Conservation (phyloP, 805 yeast species). For the Saccharomyces kudriavzevii region DNA sequence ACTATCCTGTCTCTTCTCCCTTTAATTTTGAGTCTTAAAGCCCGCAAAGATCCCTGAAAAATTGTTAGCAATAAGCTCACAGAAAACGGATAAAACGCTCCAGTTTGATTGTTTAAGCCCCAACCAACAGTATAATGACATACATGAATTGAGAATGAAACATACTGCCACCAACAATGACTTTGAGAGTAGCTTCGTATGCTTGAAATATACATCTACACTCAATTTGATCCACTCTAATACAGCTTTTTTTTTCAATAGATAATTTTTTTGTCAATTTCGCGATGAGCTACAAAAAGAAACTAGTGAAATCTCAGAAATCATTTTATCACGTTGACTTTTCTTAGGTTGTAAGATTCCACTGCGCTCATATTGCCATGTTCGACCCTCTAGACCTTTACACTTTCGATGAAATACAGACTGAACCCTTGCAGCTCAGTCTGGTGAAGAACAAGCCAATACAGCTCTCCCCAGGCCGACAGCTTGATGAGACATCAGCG, state of each 20-base stretch:
- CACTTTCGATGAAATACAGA: constrained; percentile 14
- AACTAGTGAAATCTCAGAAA: neutral
- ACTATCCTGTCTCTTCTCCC: neutral
- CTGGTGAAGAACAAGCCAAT: neutral
- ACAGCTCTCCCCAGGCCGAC: neutral
- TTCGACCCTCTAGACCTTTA: constrained; percentile 34
- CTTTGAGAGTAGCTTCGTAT: neutral
- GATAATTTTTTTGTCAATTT: neutral
- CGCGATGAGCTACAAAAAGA: constrained; percentile 1
- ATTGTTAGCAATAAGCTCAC: neutral
- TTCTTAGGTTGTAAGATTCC: neutral
- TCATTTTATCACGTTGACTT: neutral
- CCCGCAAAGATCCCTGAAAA: neutral
- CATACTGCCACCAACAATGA: neutral
- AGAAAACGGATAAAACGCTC: neutral
- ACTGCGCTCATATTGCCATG: constrained; percentile 5
- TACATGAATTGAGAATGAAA: neutral
- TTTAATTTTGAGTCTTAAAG: neutral
- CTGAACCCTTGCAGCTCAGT: neutral
- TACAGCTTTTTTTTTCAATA: neutral
- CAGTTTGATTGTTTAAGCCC: neutral
- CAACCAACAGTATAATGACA: neutral
- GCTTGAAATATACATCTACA: neutral
- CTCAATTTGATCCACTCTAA: neutral
- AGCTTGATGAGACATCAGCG: neutral